Evolutionary conservation across 768 basidiomycete species (phyloP).

Genomic region (Flagelloscypha sp.): DNA sequence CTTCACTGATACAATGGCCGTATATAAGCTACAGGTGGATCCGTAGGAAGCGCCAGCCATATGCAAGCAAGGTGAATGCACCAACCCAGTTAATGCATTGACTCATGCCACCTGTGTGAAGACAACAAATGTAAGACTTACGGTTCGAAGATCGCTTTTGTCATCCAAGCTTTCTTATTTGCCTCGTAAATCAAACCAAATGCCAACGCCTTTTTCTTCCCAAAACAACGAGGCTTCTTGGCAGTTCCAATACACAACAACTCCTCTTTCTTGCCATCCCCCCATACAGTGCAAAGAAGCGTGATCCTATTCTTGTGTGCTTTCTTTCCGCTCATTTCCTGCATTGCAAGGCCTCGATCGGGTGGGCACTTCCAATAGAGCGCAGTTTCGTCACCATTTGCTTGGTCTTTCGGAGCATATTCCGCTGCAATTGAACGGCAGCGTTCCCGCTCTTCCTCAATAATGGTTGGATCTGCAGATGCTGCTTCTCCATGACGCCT

Average conservation of each 20-base stretch:
- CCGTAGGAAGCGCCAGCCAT: no score
- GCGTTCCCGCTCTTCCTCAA: constrained; percentile 3
- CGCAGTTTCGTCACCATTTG: constrained; percentile 7
- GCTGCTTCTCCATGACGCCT: constrained; percentile 12
- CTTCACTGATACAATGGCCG: no score
- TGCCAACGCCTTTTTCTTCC: constrained; percentile 7
- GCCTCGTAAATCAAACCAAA: constrained; percentile 16
- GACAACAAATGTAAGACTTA: no score
- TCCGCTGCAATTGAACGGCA: constrained; percentile 6
- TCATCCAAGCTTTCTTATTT: constrained; percentile 24
- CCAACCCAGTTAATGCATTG: neutral
- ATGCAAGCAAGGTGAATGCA: neutral
- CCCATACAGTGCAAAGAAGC: constrained; percentile 11
- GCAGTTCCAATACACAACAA: constrained; percentile 19
- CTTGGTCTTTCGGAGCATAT: constrained; percentile 9
- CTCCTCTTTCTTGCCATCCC: constrained; percentile 14
- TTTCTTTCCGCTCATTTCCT: constrained; percentile 13
- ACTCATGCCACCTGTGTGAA: no score
- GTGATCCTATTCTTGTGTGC: constrained; percentile 13
- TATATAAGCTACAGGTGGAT: no score
- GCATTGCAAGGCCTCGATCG: constrained; percentile 11
- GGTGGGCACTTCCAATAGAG: constrained; percentile 9
- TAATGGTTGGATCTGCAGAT: constrained; percentile 3
- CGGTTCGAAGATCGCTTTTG: constrained; percentile 14
- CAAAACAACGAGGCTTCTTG: constrained; percentile 13